Evolutionary conservation across 139 green algal species (phyloP), one percentile per base, ranked within the genome.

Genomic region (Pedinophyceae sp.): DNA sequence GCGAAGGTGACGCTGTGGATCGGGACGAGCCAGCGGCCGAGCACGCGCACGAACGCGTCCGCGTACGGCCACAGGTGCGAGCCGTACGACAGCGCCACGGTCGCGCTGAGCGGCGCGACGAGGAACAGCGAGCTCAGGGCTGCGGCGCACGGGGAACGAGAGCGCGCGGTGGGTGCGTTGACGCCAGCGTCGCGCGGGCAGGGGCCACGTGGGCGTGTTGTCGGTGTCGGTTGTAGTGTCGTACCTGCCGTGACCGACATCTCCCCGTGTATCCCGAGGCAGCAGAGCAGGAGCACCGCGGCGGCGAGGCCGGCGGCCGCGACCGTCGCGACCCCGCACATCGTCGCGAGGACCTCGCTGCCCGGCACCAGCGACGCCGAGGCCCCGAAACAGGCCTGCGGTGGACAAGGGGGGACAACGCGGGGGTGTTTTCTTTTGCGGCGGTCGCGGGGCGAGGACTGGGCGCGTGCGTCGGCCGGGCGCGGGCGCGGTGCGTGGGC

Each of bases 1-100:
- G 85, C 64, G 73, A 88, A 98, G 3, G 58, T 66, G 30, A 97
- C 82, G 34, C 10, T 7, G 34, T 13, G 7, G 34, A 43, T 13
- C 10, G 34, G 34, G 34, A 13, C 34, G 10, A 43, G 34, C 34
- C 7, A 7, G 7, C 34, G 34, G 7, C 10, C 34, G 34, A 43
- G 34, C 10, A 13, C 13, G 34, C 34, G 34, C 10, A 43, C 10
- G 34, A 43, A 43, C 34, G 10, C 34, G 13, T 43, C 10, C 34
- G 34, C 34, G 34, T 13, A 43, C 34, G 34, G 10, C 34, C 13
- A 43, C n/a, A n/a, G n/a, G n/a, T n/a, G n/a, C n/a, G n/a, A n/a
- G n/a, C n/a, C n/a, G n/a, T n/a, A n/a, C n/a, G n/a, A n/a, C n/a
- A n/a, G n/a, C n/a, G n/a, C n/a, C n/a, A n/a, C n/a, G n/a, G n/a